Evolutionary conservation across 2,329 filamentous ascomycete genomes (phyloP), one percentile per base, ranked within the genome.

Genomic region (Gliomastix tumulicola): DNA sequence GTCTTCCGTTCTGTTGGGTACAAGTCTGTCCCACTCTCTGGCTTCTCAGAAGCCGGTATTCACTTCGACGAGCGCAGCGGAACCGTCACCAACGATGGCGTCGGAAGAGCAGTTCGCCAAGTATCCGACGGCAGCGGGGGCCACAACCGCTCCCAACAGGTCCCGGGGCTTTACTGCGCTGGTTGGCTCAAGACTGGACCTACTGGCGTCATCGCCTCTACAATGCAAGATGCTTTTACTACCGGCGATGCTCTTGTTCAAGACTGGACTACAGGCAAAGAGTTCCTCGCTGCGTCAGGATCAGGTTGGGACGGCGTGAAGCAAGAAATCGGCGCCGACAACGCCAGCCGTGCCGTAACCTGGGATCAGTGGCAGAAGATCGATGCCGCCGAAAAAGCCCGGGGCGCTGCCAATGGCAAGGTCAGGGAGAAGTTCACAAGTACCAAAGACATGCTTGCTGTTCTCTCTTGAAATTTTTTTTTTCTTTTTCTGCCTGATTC

Each of bases 1-100:
- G 88, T 87, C 13, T 96, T 98, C 62, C 79, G 88, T 15, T 94
- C 88, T n/a, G 89, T 98, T 30, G 92, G 92, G 7, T 98, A 98
- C 64, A 88, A 87, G 49, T 89, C 88, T 0, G 72, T 82, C 21
- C 69, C 87, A 1, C 64, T 98, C 1, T 72, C 79, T 0, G 90
- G 88, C 0, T 82, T 97, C 44, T 59, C 69, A 2, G 75, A 84
- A 5, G 63, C 90, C 0, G 82, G 81, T 3, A 78, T 96, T 30
- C 77, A 80, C 8, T 98, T 98, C 51, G 81, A 97, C 54, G 60
- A 74, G 2, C 65, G 66, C 7, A 73, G 74, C 4, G 92, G 90
- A 5, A 72, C 90, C 16, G 83, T 98, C 32, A 79, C 76, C 25
- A 94, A 96, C 50, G 89, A 96, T 54, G 76, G 81, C 2, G 63